phyloP scores from a whole-genome alignment of 2,329 filamentous ascomycete genomes.

The Aspergillus tanneri region DNA sequence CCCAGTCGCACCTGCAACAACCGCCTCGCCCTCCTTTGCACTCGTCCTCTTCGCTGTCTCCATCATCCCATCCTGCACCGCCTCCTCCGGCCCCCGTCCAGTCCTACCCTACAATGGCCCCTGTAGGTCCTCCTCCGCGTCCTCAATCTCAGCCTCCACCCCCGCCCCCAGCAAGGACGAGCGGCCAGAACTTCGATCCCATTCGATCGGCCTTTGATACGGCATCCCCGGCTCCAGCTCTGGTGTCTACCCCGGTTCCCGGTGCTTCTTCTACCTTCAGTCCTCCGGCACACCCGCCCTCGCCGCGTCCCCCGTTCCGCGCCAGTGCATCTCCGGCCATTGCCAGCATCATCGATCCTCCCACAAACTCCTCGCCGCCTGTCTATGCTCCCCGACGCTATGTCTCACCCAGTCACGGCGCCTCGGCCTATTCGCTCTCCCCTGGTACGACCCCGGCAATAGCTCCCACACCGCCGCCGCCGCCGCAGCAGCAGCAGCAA shows the following conservation, averaged over 20 bases:
- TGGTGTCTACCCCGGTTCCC: slow-evolving; percentile 15
- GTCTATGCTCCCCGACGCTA: slow-evolving; percentile 30
- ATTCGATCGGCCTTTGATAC: slow-evolving; percentile 68
- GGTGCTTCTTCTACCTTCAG: slow-evolving; percentile 43
- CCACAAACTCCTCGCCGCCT: slow-evolving; percentile 32
- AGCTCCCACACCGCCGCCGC: slow-evolving; percentile 24
- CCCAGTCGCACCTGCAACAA: slow-evolving; percentile 22
- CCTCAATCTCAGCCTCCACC: slow-evolving; percentile 47
- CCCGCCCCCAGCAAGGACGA: slow-evolving; percentile 55
- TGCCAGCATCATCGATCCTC: slow-evolving; percentile 79
- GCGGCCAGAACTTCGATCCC: slow-evolving; percentile 84
- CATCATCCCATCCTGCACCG: slow-evolving; percentile 29
- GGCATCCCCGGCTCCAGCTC: slow-evolving; percentile 37
- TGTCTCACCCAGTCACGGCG: slow-evolving; percentile 29
- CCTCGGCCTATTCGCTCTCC: slow-evolving; percentile 25
- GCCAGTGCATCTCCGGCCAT: slow-evolving; percentile 92
- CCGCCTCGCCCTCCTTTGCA: slow-evolving; percentile 17
- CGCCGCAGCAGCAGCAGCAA: slow-evolving; percentile 23
- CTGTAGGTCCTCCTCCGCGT: slow-evolving; percentile 34
- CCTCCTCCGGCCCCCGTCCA: slow-evolving; percentile 26
- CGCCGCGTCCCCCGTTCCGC: slow-evolving; percentile 55
- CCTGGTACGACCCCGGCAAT: slow-evolving; percentile 26
- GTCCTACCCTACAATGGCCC: slow-evolving; percentile 24
- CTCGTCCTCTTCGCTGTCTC: slow-evolving; percentile 23
- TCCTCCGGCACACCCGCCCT: slow-evolving; percentile 49